phyloP scores from a whole-genome alignment of 1,139 yeast genomes.

The Petasospora fabianii region DNA sequence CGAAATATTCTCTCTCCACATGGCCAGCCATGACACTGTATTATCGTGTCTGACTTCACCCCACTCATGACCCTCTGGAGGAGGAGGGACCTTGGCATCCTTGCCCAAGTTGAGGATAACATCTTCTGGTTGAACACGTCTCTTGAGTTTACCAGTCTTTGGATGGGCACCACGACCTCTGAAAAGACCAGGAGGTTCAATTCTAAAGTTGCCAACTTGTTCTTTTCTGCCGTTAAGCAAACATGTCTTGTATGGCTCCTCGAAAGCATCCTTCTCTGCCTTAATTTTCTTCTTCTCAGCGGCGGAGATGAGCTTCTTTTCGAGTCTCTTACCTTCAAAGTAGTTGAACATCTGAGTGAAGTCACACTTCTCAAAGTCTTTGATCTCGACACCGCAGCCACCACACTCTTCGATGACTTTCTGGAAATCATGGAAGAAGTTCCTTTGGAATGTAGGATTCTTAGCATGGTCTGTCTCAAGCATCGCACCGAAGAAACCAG shows the following conservation, averaged over 20 bases:
- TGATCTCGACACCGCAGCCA: slow-evolving; percentile 56
- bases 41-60: slow-evolving; percentile 85
- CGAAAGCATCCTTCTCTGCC: slow-evolving; percentile 67
- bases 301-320: slow-evolving; percentile 60
- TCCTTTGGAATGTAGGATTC: slow-evolving; percentile 80
- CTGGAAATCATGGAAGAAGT: slow-evolving; percentile 78
- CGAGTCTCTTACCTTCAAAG: slow-evolving; percentile 68
- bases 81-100: slow-evolving; percentile 68
- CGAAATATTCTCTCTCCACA: slow-evolving; percentile 93
- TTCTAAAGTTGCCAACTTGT: slow-evolving; percentile 87
- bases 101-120: slow-evolving; percentile 79
- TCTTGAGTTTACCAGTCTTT: slow-evolving; percentile 82
- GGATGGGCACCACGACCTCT: slow-evolving; percentile 98
- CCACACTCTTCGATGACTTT: slow-evolving; percentile 67
- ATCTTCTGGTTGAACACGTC: slow-evolving; percentile 85
- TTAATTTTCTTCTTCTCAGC: slow-evolving; percentile 74
- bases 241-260: slow-evolving; percentile 82
- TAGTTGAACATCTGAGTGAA: slow-evolving; percentile 70
- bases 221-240: slow-evolving; percentile 82
- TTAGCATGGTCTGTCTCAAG: slow-evolving; percentile 84
- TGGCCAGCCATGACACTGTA: slow-evolving; percentile 93
- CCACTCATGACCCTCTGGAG: slow-evolving; percentile 90
- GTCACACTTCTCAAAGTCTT: slow-evolving; percentile 67
- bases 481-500: slow-evolving; percentile 91
- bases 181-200: slow-evolving; percentile 95